These are phyloP conservation scores for Aspergillus chevalieri DNA, from an alignment of 2,329 filamentous ascomycete species.

Conservation along the genomic window DNA sequence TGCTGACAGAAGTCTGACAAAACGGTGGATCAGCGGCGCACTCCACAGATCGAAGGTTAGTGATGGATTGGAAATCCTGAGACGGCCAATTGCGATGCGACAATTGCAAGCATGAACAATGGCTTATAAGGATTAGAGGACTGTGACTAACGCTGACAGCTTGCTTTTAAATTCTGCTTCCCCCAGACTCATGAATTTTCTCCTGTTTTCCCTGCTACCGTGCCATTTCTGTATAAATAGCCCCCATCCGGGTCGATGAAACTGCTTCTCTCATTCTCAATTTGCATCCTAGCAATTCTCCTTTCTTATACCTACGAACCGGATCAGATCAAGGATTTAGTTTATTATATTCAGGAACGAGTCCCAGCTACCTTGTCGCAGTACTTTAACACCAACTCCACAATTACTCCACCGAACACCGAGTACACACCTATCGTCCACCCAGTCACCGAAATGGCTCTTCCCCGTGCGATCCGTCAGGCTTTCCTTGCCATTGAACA, in stretches of 20 bases:
- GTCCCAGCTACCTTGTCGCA: conserved; percentile 11
- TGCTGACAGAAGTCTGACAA: neutral
- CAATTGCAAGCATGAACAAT: neutral
- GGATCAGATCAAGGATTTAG: conserved; percentile 14
- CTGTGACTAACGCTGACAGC: conserved; percentile 22
- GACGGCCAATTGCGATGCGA: no score
- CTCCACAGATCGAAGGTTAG: neutral
- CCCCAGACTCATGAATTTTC: conserved; percentile 13
- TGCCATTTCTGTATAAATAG: conserved; percentile 24
- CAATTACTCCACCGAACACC: conserved; percentile 2
- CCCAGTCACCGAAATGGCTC: conserved; percentile 53
- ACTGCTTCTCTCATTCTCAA: conserved; percentile 30
- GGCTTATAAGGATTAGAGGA: conserved; percentile 15
- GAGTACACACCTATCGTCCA: conserved; percentile 6
- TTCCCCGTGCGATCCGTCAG: conserved; percentile 71
- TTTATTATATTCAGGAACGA: conserved; percentile 14
- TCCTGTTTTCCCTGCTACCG: conserved; percentile 14
- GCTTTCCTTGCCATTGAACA: conserved; percentile 80
- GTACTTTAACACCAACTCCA: conserved; percentile 7
- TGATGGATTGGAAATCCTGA: neutral
- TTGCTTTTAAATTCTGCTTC: conserved; percentile 1
- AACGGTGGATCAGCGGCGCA: neutral
- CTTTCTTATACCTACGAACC: conserved; percentile 17
- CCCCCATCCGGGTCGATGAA: conserved; percentile 24
- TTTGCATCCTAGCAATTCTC: conserved; percentile 32